Conservation (phyloP, 2,329 filamentous ascomycete species). For the Verticillium klebahnii region DNA sequence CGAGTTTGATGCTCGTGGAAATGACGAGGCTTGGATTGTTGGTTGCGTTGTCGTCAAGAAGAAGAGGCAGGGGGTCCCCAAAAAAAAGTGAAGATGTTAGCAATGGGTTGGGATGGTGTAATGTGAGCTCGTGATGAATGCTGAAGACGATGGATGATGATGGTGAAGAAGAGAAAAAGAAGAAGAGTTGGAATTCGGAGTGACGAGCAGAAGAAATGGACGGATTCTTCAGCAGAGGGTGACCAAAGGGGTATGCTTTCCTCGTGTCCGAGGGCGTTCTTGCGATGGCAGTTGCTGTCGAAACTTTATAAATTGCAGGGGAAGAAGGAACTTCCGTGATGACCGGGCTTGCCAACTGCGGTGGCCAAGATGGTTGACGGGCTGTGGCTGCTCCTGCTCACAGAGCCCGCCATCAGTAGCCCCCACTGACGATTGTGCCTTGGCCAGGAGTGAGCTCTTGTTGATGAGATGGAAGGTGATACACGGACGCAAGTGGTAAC, state of each 20-base stretch:
- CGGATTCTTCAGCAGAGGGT: neutral
- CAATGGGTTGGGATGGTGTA: neutral
- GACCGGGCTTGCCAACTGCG: too few species aligned
- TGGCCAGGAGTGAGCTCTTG: too few species aligned
- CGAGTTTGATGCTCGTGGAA: neutral
- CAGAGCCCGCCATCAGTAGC: too few species aligned
- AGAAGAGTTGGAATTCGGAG: neutral
- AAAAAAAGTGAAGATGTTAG: neutral
- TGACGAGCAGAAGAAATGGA: neutral
- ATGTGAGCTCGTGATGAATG: neutral
- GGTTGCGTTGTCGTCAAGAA: neutral
- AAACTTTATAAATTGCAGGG: too few species aligned
- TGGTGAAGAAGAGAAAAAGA: neutral
- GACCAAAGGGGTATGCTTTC: neutral
- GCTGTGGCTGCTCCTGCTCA: too few species aligned
- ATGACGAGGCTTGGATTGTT: neutral
- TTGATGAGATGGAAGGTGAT: too few species aligned
- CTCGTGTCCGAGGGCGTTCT: too few species aligned
- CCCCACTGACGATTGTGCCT: too few species aligned
- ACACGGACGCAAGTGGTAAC: too few species aligned
- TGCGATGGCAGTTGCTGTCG: too few species aligned
- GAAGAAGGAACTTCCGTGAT: too few species aligned
- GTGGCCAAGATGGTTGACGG: too few species aligned
- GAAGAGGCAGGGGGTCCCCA: neutral
- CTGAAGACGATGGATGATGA: neutral